Conservation (phyloP, 2,329 filamentous ascomycete species). For the Ramichloridium luteum region DNA sequence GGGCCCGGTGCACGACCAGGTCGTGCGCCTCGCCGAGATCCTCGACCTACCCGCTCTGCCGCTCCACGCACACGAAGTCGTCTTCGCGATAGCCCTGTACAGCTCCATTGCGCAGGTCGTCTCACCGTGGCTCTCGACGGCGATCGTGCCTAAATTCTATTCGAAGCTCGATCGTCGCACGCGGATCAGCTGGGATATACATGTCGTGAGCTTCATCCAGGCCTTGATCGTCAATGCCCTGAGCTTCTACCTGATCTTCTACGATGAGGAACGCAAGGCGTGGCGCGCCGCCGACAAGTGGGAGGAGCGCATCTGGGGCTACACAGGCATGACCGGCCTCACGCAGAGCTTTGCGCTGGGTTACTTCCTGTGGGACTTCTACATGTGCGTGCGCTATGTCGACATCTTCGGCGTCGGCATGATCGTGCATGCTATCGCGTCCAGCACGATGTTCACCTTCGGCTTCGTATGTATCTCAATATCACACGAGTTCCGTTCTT, state of each 20-base stretch:
- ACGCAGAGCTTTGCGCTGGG: constrained; percentile 65
- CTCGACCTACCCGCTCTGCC: constrained; percentile 55
- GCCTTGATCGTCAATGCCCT: constrained; percentile 57
- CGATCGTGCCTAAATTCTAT: constrained; percentile 54
- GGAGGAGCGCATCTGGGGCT: constrained; percentile 58
- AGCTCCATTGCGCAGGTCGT: constrained; percentile 52
- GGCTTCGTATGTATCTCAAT: constrained; percentile 58
- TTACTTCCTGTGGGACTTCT: constrained; percentile 76
- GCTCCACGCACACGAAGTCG: constrained; percentile 65
- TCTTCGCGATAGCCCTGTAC: constrained; percentile 56
- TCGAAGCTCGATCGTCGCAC: constrained; percentile 48
- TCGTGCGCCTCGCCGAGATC: constrained; percentile 52
- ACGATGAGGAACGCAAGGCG: constrained; percentile 52
- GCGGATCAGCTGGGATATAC: constrained; percentile 71
- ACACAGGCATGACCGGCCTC: constrained; percentile 59
- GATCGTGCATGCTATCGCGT: constrained; percentile 63
- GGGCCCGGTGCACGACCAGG: constrained; percentile 40
- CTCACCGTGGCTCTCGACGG: constrained; percentile 53
- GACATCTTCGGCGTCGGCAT: constrained; percentile 65
- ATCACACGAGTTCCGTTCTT: too few relatives aligned
- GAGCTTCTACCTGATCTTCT: constrained; percentile 60
- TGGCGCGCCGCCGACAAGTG: constrained; percentile 42
- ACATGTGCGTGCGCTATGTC: constrained; percentile 55
- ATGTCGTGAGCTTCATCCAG: constrained; percentile 74
- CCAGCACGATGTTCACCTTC: constrained; percentile 60